Evolutionary conservation across 805 yeast genomes (phyloP).

Genomic region (Candida michaelii): DNA sequence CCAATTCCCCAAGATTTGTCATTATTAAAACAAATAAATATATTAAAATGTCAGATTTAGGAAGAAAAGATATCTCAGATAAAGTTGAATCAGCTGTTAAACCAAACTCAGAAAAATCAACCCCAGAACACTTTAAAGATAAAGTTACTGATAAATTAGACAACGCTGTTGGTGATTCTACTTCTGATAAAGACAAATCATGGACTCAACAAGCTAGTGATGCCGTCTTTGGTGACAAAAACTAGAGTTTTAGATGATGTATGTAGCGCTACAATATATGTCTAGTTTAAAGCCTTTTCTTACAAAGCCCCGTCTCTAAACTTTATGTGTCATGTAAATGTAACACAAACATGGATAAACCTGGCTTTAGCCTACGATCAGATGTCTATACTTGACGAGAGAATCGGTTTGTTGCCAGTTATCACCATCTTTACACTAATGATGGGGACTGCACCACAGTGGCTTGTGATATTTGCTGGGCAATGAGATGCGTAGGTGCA

Average conservation of each 20-base stretch:
- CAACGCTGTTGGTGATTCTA: constrained; percentile 36
- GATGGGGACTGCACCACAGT: too few relatives aligned
- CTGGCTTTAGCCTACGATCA: too few relatives aligned
- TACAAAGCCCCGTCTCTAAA: too few relatives aligned
- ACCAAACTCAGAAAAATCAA: constrained; percentile 44
- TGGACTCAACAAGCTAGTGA: constrained; percentile 45
- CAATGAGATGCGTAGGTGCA: too few relatives aligned
- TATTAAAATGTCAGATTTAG: constrained; percentile 39
- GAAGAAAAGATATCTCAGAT: constrained; percentile 43
- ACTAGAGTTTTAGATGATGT: not conserved
- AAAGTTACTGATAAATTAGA: constrained; percentile 36
- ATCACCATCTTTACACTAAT: too few relatives aligned
- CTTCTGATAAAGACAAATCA: constrained; percentile 37
- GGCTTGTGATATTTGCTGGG: too few relatives aligned
- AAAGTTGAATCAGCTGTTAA: constrained; percentile 37
- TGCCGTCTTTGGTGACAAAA: constrained; percentile 42
- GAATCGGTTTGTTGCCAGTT: too few relatives aligned
- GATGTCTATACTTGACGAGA: too few relatives aligned
- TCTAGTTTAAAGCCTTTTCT: too few relatives aligned
- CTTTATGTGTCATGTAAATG: not conserved
- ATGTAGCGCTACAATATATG: not conserved
- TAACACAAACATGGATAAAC: too few relatives aligned
- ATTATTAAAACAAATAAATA: constrained; percentile 2
- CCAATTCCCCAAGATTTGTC: not conserved
- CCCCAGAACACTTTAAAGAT: constrained; percentile 38